phyloP scores from a whole-genome alignment of 176 grass and related monocot genomes.

The Oryza longistaminata region DNA sequence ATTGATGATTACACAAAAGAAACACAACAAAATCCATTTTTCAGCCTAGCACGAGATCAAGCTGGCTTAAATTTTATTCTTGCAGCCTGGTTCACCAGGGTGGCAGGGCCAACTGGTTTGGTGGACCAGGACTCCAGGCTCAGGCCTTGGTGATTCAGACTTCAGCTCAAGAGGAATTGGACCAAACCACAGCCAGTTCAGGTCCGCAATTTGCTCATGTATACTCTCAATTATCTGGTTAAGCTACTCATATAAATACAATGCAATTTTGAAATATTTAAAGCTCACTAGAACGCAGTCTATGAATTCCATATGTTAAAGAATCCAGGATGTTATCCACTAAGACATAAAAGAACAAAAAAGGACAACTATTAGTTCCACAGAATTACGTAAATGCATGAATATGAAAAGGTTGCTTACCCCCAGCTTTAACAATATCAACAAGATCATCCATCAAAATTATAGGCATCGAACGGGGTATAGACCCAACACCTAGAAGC shows the following conservation, averaged over 20 bases:
- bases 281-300: background rate
- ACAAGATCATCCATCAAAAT: conserved; percentile 93
- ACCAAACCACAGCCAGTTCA: background rate
- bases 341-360: conserved; percentile 2
- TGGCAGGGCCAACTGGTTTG: background rate
- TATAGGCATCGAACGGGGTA: conserved; percentile 84
- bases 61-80: background rate
- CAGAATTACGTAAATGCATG: background rate
- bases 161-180: background rate
- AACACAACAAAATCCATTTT: background rate
- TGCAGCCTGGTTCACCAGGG: background rate
- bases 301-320: background rate
- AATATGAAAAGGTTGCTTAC: conserved; percentile 34
- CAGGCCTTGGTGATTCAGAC: background rate
- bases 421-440: conserved; percentile 87
- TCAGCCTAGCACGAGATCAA: background rate
- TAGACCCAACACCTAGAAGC: conserved; percentile 82
- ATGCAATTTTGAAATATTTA: conserved; percentile 5
- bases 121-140: background rate
- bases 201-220: background rate
- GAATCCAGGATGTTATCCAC: background rate
- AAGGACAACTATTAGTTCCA: background rate
- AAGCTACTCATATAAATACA: background rate
- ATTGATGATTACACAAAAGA: background rate
- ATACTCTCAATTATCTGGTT: background rate